A percentile compares a stretch with the other conserved stretches of the same genome.
phyloP scores from a whole-genome alignment of 1,284 basidiomycete species.

The Ganoderma lucidum region DNA sequence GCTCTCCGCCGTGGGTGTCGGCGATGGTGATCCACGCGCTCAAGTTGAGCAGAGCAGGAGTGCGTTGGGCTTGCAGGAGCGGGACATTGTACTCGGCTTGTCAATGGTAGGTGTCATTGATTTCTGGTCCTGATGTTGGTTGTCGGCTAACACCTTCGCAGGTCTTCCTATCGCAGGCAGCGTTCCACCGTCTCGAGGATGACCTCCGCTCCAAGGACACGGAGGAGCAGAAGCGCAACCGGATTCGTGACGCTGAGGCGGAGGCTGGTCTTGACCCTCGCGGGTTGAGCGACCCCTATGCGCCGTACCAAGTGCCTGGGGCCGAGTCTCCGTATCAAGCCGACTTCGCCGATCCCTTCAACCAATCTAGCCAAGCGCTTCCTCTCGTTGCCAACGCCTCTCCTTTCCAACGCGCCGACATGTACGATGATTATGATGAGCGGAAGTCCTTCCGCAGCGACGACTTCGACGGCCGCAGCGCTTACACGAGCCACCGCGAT shows the following conservation, averaged over 20 bases:
- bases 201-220: constrained; percentile 83
- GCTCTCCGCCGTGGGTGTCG: constrained; percentile 54
- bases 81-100: constrained; percentile 82
- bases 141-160: constrained; percentile 42
- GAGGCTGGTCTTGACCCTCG: constrained; percentile 73
- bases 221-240: constrained; percentile 84
- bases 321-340: constrained; percentile 58
- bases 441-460: constrained; percentile 78
- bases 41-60: constrained; percentile 67
- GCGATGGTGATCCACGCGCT: constrained; percentile 61
- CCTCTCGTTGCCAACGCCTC: constrained; percentile 84
- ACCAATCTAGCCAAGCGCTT: constrained; percentile 64
- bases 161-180: constrained; percentile 90
- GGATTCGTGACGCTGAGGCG: constrained; percentile 76
- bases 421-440: constrained; percentile 84
- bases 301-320: constrained; percentile 67
- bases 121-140: constrained; percentile 1
- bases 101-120: constrained; percentile 66
- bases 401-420: constrained; percentile 74
- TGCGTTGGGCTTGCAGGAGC: constrained; percentile 72
- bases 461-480: constrained; percentile 78
- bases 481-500: constrained; percentile 77
- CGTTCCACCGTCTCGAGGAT: constrained; percentile 94
- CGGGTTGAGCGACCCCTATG: constrained; percentile 80
- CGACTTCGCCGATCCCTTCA: constrained; percentile 54